phyloP scores from a whole-genome alignment of 23 red algal genomes.

The Gracilaria vermiculophylla region DNA sequence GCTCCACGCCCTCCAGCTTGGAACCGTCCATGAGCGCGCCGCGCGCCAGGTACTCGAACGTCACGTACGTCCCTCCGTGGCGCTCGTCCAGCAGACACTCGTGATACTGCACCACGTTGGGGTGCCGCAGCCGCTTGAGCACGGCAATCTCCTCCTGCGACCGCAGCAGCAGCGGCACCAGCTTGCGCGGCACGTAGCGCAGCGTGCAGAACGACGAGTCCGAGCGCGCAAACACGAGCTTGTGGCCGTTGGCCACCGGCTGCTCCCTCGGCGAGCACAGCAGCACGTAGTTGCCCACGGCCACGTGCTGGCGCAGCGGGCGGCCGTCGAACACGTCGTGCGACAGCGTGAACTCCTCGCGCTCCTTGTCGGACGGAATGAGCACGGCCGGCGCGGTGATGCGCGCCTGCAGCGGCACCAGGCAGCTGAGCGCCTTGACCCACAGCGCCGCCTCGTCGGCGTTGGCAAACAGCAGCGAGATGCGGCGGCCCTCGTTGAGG shows the following conservation, averaged over 20 bases:
- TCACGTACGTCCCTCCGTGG: slow-evolving; percentile 56
- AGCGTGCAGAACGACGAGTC: slow-evolving; percentile 54
- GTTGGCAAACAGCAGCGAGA: slow-evolving; percentile 63
- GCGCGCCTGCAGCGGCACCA: slow-evolving; percentile 66
- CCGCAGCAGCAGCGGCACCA: slow-evolving; percentile 56
- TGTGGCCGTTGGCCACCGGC: slow-evolving; percentile 30
- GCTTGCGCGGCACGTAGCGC: slow-evolving; percentile 39
- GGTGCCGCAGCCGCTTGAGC: slow-evolving; percentile 69
- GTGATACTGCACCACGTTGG: slow-evolving; percentile 61
- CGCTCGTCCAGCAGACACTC: slow-evolving; percentile 50
- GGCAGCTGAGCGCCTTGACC: slow-evolving; percentile 46
- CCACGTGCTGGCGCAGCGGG: neutral
- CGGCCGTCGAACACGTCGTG: slow-evolving; percentile 60
- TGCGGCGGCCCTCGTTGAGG: slow-evolving; percentile 51
- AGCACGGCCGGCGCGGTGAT: slow-evolving; percentile 29
- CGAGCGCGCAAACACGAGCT: slow-evolving; percentile 53
- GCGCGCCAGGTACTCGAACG: slow-evolving; percentile 66
- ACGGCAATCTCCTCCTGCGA: slow-evolving; percentile 77
- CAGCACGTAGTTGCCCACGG: slow-evolving; percentile 56
- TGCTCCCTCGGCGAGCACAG: slow-evolving; percentile 44
- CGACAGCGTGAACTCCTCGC: slow-evolving; percentile 59
- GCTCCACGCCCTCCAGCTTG: slow-evolving; percentile 44
- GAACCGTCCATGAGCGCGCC: slow-evolving; percentile 62
- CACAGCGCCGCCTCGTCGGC: slow-evolving; percentile 64
- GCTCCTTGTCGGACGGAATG: slow-evolving; percentile 56